phyloP scores from a whole-genome alignment of 2,329 filamentous ascomycete species.

The Orbilia quercus region DNA sequence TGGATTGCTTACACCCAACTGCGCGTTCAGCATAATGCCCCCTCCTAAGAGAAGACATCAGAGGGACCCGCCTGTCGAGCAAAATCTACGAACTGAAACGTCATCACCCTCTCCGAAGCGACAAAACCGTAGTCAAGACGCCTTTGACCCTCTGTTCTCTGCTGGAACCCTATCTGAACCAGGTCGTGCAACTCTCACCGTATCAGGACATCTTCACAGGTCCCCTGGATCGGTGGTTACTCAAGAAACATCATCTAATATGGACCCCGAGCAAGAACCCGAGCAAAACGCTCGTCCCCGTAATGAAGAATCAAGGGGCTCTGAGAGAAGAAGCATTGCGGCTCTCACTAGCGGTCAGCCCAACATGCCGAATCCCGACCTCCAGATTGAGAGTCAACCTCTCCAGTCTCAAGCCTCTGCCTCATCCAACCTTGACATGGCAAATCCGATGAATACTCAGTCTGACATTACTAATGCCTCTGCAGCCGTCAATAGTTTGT shows the following conservation, averaged over 20 bases:
- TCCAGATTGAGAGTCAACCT: background rate
- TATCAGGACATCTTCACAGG: background rate
- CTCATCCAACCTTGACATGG: background rate
- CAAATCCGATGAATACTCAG: background rate
- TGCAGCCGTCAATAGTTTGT: slow-evolving; percentile 5
- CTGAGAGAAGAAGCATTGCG: background rate
- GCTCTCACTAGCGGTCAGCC: background rate
- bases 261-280: background rate
- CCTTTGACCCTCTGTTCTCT: background rate
- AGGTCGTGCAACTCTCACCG: slow-evolving; percentile 1
- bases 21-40: slow-evolving; percentile 32
- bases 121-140: slow-evolving; percentile 10
- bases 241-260: slow-evolving; percentile 24
- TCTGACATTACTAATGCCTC: background rate
- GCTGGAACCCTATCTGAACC: background rate
- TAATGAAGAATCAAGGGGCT: background rate
- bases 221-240: background rate
- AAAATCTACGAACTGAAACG: slow-evolving; percentile 1
- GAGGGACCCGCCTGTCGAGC: slow-evolving; percentile 29
- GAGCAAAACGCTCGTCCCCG: background rate
- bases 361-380: background rate
- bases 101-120: slow-evolving; percentile 39
- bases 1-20: slow-evolving; percentile 3
- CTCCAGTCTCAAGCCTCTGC: background rate
- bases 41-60: slow-evolving; percentile 39